Base-by-base conservation (phyloP, 1,284 basidiomycete species). In the Sparassis latifolia region DNA sequence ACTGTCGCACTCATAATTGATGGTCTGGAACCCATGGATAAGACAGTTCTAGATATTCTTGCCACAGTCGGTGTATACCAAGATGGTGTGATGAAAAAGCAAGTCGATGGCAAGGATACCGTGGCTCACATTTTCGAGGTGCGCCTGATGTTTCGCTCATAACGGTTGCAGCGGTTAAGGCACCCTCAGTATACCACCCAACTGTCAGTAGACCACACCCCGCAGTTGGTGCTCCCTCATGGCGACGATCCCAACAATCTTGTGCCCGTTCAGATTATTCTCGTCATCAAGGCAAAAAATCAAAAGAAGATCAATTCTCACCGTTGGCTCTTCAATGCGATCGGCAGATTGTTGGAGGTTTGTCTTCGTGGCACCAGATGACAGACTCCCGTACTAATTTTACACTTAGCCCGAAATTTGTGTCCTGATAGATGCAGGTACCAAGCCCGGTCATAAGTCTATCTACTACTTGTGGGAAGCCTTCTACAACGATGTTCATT, bases 381-480 rank as follows among this genome's bases (percentile, higher is more conserved):
- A 32, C 20, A 35, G 45, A 7, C 20, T 31, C 41, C 39, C 9
- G 28, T 41, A 28, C 35, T 46, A 35, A 39, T 47, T 40, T 44
- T 12, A n/a, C 49, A 39, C 63, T 20, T 20, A 94, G 79, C 93
- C 93, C 5, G 90, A 96, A 61, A 85, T 88, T 40, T 95, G 92
- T 66, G 89, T 96, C 49, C 77, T 97, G 38, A 81, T 97, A 54
- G 93, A 96, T 65, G 94, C 92, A 2, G 94, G 94, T 60, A 99
- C 96, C 2, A 95, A 96, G 67, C 95, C 96, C 2, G 94, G 93
- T 7, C 91, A 92, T 69, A 97, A 96, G 66, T 93, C 92, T 1
- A 92, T 99, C 61, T 99, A 94, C 72, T 94, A 97, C 64, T 77
- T 99, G 2, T 98, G 96, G 95, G 92, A 97, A 62, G 91, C 86